These are phyloP conservation scores for Boletus rubropictus DNA, from an alignment of 768 basidiomycete genomes.

Conservation along the genomic window DNA sequence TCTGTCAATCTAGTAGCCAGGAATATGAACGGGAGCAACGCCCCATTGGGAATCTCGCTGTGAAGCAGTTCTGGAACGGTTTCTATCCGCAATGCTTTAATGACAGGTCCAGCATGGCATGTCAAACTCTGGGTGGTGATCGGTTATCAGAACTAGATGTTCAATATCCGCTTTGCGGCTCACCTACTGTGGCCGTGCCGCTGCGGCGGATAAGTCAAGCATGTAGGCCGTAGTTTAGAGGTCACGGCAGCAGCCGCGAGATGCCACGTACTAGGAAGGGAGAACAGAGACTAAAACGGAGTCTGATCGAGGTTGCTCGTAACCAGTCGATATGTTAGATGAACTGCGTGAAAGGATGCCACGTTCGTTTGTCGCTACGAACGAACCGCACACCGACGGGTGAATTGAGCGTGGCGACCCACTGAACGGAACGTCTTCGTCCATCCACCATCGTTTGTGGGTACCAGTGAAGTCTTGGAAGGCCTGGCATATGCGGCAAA, in stretches of 20 bases:
- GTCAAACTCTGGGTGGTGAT: constrained; percentile 2
- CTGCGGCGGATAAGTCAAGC: constrained; percentile 8
- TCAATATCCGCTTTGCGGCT: constrained; percentile 23
- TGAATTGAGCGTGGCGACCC: constrained; percentile 5
- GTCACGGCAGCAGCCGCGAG: constrained; percentile 1
- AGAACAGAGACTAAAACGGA: constrained; percentile 12
- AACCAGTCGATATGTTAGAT: constrained; percentile 7
- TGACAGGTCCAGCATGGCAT: constrained; percentile 5
- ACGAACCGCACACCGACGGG: not conserved
- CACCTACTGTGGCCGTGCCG: constrained; percentile 1
- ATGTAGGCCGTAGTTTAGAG: not conserved
- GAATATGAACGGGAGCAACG: constrained; percentile 13
- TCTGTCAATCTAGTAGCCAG: constrained; percentile 24
- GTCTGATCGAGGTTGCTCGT: constrained; percentile 7
- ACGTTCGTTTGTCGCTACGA: constrained; percentile 7
- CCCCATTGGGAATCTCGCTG: constrained; percentile 23
- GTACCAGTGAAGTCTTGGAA: not conserved
- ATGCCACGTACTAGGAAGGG: constrained; percentile 9
- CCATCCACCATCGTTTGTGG: not conserved
- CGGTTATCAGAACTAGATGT: not conserved
- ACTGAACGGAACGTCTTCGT: not conserved
- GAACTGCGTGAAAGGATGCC: constrained; percentile 10
- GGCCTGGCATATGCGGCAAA: not conserved
- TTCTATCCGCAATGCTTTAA: constrained; percentile 19
- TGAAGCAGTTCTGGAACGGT: constrained; percentile 18